Evolutionary conservation across 176 grass and related monocot genomes (phyloP).

Genomic region (Chrysopogon serrulatus): DNA sequence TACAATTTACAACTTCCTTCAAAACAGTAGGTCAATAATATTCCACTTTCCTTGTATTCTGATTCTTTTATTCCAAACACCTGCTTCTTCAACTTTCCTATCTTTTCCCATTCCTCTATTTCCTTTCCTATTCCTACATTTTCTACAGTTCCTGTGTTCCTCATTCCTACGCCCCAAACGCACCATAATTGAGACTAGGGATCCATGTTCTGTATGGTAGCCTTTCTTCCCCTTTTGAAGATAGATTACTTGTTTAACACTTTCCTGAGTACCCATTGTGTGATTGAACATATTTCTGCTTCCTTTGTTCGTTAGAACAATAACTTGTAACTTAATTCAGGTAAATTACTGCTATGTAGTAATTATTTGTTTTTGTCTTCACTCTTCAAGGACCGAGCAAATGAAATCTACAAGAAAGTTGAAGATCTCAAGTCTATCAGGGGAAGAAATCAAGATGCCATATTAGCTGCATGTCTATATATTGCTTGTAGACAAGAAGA

Average conservation of each 20-base stretch:
- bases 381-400: slow-evolving; percentile 65
- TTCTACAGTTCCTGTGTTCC: background rate
- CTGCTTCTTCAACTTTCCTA: background rate
- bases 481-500: slow-evolving; percentile 95
- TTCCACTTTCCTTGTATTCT: background rate
- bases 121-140: background rate
- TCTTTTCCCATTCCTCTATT: background rate
- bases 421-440: slow-evolving; percentile 87
- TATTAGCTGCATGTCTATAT: slow-evolving; percentile 81
- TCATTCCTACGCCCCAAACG: background rate
- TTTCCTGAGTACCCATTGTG: background rate
- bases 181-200: background rate
- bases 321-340: background rate
- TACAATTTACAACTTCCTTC: background rate
- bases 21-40: background rate
- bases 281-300: background rate
- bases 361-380: slow-evolving; percentile 7
- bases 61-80: background rate
- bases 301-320: background rate
- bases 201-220: background rate
- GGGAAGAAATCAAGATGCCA: slow-evolving; percentile 89
- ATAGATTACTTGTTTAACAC: background rate
- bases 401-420: slow-evolving; percentile 94
- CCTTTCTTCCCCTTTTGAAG: background rate
- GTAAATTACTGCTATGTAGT: background rate